phyloP scores from a whole-genome alignment of 768 basidiomycete species.

The Amanita fuliginea region DNA sequence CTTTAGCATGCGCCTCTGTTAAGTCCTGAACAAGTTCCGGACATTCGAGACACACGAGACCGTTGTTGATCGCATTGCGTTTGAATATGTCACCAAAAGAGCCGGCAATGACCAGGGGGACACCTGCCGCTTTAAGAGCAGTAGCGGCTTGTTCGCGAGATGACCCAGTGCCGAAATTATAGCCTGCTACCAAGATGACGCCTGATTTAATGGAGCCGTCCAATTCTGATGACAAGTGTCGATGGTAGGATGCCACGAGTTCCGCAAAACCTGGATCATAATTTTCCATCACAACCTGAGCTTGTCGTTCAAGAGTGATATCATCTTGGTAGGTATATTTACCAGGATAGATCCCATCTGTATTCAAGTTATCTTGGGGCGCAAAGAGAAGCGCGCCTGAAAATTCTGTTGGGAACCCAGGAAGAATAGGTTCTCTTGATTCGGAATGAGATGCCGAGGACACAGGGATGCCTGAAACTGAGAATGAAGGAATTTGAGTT shows the following conservation, averaged over 20 bases:
- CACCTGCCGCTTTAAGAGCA: slow-evolving; percentile 86
- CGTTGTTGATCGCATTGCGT: slow-evolving; percentile 98
- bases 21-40: slow-evolving; percentile 83
- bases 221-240: slow-evolving; percentile 12
- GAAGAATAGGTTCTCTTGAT: slow-evolving; percentile 53
- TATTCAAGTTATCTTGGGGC: slow-evolving; percentile 96
- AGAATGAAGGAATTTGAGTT: slow-evolving; percentile 44
- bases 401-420: slow-evolving; percentile 78
- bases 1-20: slow-evolving; percentile 62
- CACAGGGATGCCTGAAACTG: slow-evolving; percentile 26
- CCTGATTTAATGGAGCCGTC: slow-evolving; percentile 36
- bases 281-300: slow-evolving; percentile 98
- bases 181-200: slow-evolving; percentile 80
- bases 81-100: slow-evolving; percentile 99
- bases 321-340: slow-evolving; percentile 99
- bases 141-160: slow-evolving; percentile 98
- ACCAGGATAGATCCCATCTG: slow-evolving; percentile 97
- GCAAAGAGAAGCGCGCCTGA: slow-evolving; percentile 81
- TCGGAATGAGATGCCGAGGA: slow-evolving; percentile 17
- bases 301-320: slow-evolving; percentile 89
- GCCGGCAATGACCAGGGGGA: slow-evolving; percentile 91
- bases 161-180: slow-evolving; percentile 98
- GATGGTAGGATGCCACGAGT: slow-evolving; percentile 45
- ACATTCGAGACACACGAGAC: slow-evolving; percentile 87
- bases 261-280: slow-evolving; percentile 85